phyloP scores from a whole-genome alignment of 106 monocot genomes.

The Amphibolis antarctica region DNA sequence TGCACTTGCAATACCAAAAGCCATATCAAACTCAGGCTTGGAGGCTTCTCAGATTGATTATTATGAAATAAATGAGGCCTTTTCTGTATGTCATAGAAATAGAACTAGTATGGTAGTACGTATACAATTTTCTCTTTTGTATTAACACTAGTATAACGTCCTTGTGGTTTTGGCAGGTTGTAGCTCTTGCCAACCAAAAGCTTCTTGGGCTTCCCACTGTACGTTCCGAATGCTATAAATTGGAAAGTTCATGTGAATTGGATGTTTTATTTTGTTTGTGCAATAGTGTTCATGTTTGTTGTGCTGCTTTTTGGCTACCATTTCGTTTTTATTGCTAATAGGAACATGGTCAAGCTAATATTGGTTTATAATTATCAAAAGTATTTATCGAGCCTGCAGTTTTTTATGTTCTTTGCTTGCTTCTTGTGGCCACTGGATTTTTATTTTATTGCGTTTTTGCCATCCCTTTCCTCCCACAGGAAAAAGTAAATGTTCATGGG shows the following conservation, averaged over 20 bases:
- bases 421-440: not conserved
- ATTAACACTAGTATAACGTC: not conserved
- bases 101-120: not conserved
- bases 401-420: too few relatives aligned
- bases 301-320: not conserved
- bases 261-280: not conserved
- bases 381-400: too few relatives aligned
- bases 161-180: slow-evolving; percentile 41
- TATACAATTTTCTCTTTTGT: not conserved
- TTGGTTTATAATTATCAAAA: too few relatives aligned
- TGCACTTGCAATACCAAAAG: slow-evolving; percentile 91
- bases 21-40: slow-evolving; percentile 77
- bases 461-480: slow-evolving; percentile 27
- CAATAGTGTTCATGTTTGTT: not conserved
- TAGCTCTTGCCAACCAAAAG: slow-evolving; percentile 93
- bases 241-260: not conserved
- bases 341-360: not conserved
- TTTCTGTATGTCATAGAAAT: slow-evolving; percentile 46
- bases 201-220: slow-evolving; percentile 80
- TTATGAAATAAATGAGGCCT: slow-evolving; percentile 99
- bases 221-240: slow-evolving; percentile 12
- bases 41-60: slow-evolving; percentile 84
- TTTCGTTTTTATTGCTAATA: too few relatives aligned
- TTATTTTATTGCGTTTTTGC: not conserved
- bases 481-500: slow-evolving; percentile 88